Conservation (phyloP, 2,329 filamentous ascomycete genomes). For the Aspergillus jensenii region DNA sequence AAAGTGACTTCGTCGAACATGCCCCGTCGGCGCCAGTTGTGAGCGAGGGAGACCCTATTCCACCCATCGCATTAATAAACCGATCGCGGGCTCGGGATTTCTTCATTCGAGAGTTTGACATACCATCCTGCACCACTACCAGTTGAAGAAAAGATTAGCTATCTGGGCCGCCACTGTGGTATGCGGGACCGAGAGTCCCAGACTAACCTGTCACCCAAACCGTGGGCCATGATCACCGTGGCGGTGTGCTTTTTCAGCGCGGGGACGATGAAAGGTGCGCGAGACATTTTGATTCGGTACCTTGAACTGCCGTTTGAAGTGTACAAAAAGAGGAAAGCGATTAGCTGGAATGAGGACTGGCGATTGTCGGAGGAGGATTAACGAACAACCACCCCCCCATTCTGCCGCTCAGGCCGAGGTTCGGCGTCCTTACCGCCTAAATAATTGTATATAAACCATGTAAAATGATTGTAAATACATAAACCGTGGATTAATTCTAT, state of each 20-base stretch:
- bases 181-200: background rate
- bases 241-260: slow-evolving; percentile 83
- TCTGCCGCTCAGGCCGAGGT: slow-evolving; percentile 13
- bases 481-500: background rate
- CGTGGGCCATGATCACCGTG: slow-evolving; percentile 92
- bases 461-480: background rate
- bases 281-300: slow-evolving; percentile 39
- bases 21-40: slow-evolving; percentile 79
- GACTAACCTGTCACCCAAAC: slow-evolving; percentile 78
- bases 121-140: slow-evolving; percentile 51
- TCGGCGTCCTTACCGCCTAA: slow-evolving; percentile 20
- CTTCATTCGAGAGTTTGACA: slow-evolving; percentile 4
- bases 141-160: slow-evolving; percentile 10
- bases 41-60: slow-evolving; percentile 68
- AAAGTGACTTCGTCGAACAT: slow-evolving; percentile 90
- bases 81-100: background rate
- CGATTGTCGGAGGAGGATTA: background rate
- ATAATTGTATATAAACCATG: background rate
- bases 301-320: background rate
- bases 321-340: background rate
- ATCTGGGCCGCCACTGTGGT: background rate
- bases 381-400: background rate
- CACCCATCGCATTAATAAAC: background rate
- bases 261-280: slow-evolving; percentile 69
- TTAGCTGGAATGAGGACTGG: background rate